Conservation (phyloP, 2,329 filamentous ascomycete species). For the Cytospora piceicola region DNA sequence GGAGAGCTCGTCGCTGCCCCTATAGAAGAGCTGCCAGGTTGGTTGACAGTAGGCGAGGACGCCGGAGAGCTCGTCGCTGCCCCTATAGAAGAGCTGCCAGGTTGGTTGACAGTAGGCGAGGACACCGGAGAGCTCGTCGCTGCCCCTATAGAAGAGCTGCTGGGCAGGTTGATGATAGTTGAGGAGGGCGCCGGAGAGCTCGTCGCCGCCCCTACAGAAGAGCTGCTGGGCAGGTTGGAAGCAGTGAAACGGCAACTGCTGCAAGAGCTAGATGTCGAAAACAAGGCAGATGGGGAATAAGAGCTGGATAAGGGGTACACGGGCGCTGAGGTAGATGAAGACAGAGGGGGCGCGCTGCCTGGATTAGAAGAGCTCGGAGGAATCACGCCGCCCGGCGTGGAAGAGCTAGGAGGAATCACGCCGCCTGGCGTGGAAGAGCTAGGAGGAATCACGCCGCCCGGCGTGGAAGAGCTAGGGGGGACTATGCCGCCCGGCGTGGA, state of each 20-base stretch:
- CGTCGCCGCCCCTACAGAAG: neutral
- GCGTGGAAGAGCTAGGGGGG: neutral
- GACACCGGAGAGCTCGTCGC: no score
- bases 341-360: neutral
- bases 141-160: no score
- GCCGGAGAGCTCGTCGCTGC: no score
- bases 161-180: no score
- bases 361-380: neutral
- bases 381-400: neutral
- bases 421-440: neutral
- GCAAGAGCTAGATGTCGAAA: neutral
- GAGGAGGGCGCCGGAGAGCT: neutral
- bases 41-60: no score
- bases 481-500: neutral
- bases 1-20: no score
- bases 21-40: neutral
- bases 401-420: neutral
- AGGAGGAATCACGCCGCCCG: neutral
- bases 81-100: no score
- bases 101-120: no score
- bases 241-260: neutral
- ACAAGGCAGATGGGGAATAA: neutral
- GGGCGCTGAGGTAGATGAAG: neutral
- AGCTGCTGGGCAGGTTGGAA: slow-evolving; percentile 1
- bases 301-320: neutral